Base-by-base conservation (phyloP, 805 yeast species). In the Spathaspora sp. region DNA sequence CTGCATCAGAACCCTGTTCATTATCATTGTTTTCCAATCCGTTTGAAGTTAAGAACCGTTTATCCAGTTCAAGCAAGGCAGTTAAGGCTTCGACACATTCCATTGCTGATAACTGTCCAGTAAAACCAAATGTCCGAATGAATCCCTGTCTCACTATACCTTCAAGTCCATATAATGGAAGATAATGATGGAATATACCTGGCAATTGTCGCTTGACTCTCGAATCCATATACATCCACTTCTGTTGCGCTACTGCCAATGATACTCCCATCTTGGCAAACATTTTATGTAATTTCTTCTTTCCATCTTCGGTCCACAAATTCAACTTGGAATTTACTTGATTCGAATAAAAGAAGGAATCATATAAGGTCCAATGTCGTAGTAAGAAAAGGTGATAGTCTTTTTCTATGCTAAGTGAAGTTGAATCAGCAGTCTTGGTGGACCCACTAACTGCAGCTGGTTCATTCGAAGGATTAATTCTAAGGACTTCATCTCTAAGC, bases 231-330 rank as follows among this genome's bases (percentile, higher is more conserved):
- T 93, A 96, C 23, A 86, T 76, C 98, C 98, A 94, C 51, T 84
- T 84, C 66, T 94, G 97, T 61, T 85, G 87, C 0, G 98, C 94
- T n/a, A 86, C 85, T 5, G 83, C 86, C 46, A 94, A 73, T 0
- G 97, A 86, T 5, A 94, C 86, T 7, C 99, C 99, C 97, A 96
- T 94, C 59, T 87, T 82, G 1, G 99, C 99, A 71, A 94, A 89
- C 81, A 94, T 78, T 60, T 91, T 90, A 64, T 92, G 96, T 48
- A 94, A 72, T 57, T 84, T 80, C 63, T 89, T 90, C 57, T 86
- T 80, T 5, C 99, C 99, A 52, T 87, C 92, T 61, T 89, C 97
- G 31, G 92, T 86, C 94, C 97, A 94, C 39, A 94, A 72, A 51
- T 83, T 83, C 51, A 94, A 72, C 64, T 91, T 89, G 11, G 98